These are phyloP conservation scores for Rhodamnia rubescens DNA, from an alignment of 345 rosid species.

Conservation along the genomic window DNA sequence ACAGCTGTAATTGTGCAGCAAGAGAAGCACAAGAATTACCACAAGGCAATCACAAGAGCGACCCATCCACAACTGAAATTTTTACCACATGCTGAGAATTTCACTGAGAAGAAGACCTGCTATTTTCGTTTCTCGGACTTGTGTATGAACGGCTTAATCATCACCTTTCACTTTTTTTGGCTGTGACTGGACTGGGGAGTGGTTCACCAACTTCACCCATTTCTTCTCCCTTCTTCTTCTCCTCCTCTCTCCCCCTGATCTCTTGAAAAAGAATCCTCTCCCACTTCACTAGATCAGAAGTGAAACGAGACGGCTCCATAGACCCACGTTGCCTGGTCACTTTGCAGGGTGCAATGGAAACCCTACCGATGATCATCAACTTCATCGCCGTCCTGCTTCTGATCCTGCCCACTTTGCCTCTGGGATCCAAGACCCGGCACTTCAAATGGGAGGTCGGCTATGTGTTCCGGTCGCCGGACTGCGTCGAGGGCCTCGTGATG, in stretches of 20 bases:
- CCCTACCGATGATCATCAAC: background rate
- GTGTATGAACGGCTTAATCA: background rate
- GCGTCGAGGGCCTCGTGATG: conserved; percentile 50
- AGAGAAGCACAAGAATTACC: background rate
- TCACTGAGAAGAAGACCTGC: background rate
- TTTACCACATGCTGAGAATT: background rate
- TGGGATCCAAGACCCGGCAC: conserved; percentile 14
- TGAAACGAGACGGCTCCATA: background rate
- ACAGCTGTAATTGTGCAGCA: background rate
- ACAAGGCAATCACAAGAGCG: background rate
- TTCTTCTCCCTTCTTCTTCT: background rate
- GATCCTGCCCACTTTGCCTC: background rate
- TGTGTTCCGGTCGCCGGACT: conserved; percentile 56
- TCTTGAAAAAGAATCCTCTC: background rate
- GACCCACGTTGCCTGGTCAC: background rate
- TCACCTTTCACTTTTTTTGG: background rate
- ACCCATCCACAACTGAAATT: background rate
- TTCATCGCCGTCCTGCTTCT: background rate
- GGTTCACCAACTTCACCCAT: background rate
- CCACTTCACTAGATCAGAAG: background rate
- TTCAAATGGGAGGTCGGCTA: conserved; percentile 58
- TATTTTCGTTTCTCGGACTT: background rate
- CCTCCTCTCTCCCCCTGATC: background rate
- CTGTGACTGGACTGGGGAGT: background rate
- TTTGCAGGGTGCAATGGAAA: background rate